Evolutionary conservation across 2,329 filamentous ascomycete genomes (phyloP), one percentile per base, ranked within the genome.

Genomic region (Monosporascus sp.): DNA sequence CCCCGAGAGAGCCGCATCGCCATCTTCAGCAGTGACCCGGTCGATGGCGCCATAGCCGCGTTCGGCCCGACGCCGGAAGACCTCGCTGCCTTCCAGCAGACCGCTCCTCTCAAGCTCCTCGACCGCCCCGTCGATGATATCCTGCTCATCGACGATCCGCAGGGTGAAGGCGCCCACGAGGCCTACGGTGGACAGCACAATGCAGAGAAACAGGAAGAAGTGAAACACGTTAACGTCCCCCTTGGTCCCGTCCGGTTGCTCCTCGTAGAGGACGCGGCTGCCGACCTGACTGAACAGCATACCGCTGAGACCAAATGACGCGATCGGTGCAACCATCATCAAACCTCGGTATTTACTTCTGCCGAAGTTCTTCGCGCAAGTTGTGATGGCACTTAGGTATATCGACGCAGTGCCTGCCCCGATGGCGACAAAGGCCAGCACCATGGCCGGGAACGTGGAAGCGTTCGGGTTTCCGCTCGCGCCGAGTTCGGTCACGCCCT

Each of bases 291-390:
- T 95, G 72, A 94, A 80, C 89, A 94, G 96, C 88, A 99, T 93
- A 48, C 92, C 91, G 66, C 92, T 96, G 53, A 99, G 72, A 0
- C 94, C 94, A 68, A 97, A 96, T 7, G 89, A 87, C 0, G 94
- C 90, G 68, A 97, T 97, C 1, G 94, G 94, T 55, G 90, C 79
- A 1, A 93, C 92, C 52, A 99, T 78, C 55, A 95, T 93, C 49
- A 99, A 74, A 0, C 94, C 94, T 64, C 93, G 88, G 65, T 95
- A 87, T 65, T 87, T 89, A 4, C 91, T 90, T 56, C 88, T 85
- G 48, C 92, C 92, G 72, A 97, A 99, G 73, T 97, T 99, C 83
- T 99, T 99, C 37, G 94, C 94, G 66, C 91, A 96, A 0, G 93
- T 96, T 7, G 93, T 93, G n/a, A 99, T 87, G 2, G 90, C 87